A percentile compares a stretch with the other conserved stretches of the same genome.
Evolutionary conservation across 768 basidiomycete genomes (phyloP).

Genomic region (Calocybe gangraenosa): DNA sequence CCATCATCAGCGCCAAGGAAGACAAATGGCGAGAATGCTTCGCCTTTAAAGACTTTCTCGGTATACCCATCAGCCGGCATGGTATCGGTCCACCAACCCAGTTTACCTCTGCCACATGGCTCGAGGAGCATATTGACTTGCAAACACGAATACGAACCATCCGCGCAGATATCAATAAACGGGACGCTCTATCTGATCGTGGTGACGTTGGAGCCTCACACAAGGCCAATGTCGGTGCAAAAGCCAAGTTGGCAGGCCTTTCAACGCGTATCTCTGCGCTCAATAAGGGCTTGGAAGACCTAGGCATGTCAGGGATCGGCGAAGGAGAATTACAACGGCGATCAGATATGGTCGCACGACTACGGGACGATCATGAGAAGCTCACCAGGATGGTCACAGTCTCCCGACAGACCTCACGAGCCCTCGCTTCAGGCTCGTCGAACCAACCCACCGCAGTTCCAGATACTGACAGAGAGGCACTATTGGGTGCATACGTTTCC

Average conservation of each 20-base stretch:
- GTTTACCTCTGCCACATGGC: conserved; percentile 80
- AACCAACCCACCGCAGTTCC: conserved; percentile 39
- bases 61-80: conserved; percentile 67
- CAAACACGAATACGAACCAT: conserved; percentile 75
- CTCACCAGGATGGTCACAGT: conserved; percentile 82
- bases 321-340: conserved; percentile 91
- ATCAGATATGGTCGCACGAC: conserved; percentile 81
- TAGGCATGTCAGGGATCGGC: conserved; percentile 70
- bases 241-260: conserved; percentile 75
- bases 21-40: conserved; percentile 76
- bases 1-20: conserved; percentile 80
- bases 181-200: conserved; percentile 77
- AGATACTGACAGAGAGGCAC: conserved; percentile 59
- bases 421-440: conserved; percentile 23
- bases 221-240: conserved; percentile 78
- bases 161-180: conserved; percentile 82
- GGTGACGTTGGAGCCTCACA: conserved; percentile 75
- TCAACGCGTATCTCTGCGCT: conserved; percentile 72
- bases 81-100: conserved; percentile 32
- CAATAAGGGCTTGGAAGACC: conserved; percentile 60
- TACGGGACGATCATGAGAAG: conserved; percentile 91
- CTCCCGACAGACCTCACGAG: conserved; percentile 50
- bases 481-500: conserved; percentile 46
- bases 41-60: conserved; percentile 84
- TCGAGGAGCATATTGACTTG: conserved; percentile 82